phyloP scores from a whole-genome alignment of 768 basidiomycete genomes.

The Gloeopeniophorella convolvens region DNA sequence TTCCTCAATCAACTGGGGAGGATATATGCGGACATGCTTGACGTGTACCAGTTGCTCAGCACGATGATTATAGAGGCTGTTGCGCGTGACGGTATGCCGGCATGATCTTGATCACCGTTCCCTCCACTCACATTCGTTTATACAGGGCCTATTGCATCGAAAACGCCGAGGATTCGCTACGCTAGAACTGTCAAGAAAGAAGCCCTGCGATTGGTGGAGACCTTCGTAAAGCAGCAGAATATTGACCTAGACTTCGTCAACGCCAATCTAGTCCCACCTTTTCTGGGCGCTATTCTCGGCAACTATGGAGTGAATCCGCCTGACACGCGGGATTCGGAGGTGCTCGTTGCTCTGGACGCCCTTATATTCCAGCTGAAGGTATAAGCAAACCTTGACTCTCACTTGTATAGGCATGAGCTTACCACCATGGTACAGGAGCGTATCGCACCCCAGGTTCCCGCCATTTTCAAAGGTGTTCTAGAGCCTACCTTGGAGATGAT shows the following conservation, averaged over 20 bases:
- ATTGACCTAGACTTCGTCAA: slow-evolving; percentile 95
- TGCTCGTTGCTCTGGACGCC: slow-evolving; percentile 94
- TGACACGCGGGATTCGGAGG: slow-evolving; percentile 91
- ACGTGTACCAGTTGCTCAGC: slow-evolving; percentile 94
- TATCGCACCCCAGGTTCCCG: slow-evolving; percentile 88
- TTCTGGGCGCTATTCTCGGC: slow-evolving; percentile 95
- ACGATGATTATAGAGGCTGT: slow-evolving; percentile 93
- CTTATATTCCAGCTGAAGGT: slow-evolving; percentile 82
- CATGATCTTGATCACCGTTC: not conserved
- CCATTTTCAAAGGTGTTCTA: slow-evolving; percentile 94
- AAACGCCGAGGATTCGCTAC: slow-evolving; percentile 93
- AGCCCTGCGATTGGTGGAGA: slow-evolving; percentile 94
- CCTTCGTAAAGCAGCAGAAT: slow-evolving; percentile 93
- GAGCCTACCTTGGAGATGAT: slow-evolving; percentile 98
- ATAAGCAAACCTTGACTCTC: slow-evolving; percentile 41
- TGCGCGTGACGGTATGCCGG: slow-evolving; percentile 63
- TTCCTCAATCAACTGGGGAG: slow-evolving; percentile 96
- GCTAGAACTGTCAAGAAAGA: slow-evolving; percentile 98
- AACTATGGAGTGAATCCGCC: slow-evolving; percentile 96
- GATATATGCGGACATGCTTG: slow-evolving; percentile 96
- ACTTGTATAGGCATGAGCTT: slow-evolving; percentile 16
- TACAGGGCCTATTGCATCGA: slow-evolving; percentile 83
- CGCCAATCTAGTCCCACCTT: slow-evolving; percentile 83
- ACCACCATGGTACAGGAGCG: slow-evolving; percentile 45
- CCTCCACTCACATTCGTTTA: slow-evolving; percentile 5